Base-by-base conservation (phyloP, 1,284 basidiomycete genomes). In the Boletus sp. region DNA sequence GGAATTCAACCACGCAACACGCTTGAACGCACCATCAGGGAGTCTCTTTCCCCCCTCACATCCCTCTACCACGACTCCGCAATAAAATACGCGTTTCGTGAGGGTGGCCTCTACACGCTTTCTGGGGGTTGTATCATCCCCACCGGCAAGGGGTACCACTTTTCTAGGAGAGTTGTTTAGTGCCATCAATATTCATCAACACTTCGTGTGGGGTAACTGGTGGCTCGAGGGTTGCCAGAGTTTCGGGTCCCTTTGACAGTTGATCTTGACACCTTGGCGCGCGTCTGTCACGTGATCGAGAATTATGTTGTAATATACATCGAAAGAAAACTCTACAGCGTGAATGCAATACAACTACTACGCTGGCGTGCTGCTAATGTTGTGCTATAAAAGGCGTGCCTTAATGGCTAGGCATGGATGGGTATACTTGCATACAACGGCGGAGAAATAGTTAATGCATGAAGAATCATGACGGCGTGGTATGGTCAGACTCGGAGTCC, bases 41-140 rank as follows among this genome's bases (percentile, higher is more conserved):
- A 89, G 74, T 51, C 78, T 75, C 55, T 72, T 75, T 2, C 82
- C 84, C 57, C 77, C 75, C 51, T 84, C 82, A 32, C 82, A 79
- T 43, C 82, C 84, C 66, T 91, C 88, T 23, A 91, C 84, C 17
- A 91, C 87, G 27, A 91, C 85, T 30, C 83, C 84, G 57, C 84
- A 88, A 65, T 83, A 88, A 67, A 90, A 91, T 25, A 81, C 82
- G 61, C 88, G 83, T 62, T 75, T 83, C 3, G 82, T 90, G 52
- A 75, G 55, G 34, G 65, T 62, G n/a, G 72, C 65, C 19, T 68
- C 65, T 2, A 61, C 60, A 40, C 72, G 67, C 52, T 66, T 69
- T 46, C 64, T 68, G 34, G 72, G 68, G 41, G 73, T 69, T 33
- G 69, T 63, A 54, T 81, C 80, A 51, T 86, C 80, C 35, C 82